Evolutionary conservation across 73 alveolate genomes (phyloP).

Genomic region (Stentor coeruleus): DNA sequence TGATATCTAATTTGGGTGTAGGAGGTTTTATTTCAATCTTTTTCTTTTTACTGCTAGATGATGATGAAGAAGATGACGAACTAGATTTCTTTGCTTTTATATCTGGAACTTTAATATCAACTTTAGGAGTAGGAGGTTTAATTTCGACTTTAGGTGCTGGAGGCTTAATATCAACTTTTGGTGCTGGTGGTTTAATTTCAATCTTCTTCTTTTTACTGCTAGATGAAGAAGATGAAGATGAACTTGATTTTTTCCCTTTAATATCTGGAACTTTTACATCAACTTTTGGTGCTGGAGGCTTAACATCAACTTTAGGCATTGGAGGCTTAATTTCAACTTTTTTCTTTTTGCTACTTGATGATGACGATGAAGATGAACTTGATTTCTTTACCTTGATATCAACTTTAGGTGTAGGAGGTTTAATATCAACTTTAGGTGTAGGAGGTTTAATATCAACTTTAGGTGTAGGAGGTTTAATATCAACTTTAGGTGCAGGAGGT

Average conservation of each 20-base stretch:
- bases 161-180: neutral
- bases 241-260: neutral
- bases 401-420: no score
- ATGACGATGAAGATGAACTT: neutral
- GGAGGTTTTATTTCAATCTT: neutral
- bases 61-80: neutral
- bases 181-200: neutral
- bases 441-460: neutral
- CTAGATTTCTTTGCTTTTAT: neutral
- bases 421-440: neutral
- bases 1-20: neutral
- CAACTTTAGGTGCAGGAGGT: constrained; percentile 3
- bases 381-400: no score
- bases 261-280: neutral
- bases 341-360: neutral
- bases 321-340: neutral
- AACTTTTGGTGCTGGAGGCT: neutral
- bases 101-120: neutral
- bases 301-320: neutral
- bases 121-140: neutral
- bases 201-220: neutral
- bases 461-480: neutral
- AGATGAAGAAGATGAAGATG: neutral
- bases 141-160: no score
- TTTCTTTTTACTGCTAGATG: neutral